Base-by-base conservation (phyloP, 768 basidiomycete species). In the Mycena belliarum region DNA sequence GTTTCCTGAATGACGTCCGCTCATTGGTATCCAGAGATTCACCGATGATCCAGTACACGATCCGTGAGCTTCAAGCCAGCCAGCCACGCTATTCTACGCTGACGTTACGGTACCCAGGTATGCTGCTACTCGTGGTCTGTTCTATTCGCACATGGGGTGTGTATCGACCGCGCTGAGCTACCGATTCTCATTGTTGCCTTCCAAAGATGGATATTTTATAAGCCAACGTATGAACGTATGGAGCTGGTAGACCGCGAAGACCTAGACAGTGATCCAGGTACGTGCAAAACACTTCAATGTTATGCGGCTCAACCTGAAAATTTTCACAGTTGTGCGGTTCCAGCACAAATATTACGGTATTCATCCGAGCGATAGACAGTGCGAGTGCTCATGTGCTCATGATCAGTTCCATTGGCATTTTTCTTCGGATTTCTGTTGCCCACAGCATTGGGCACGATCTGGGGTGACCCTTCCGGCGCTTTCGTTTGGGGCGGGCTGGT, bases 401-500 rank as follows among this genome's bases (percentile, higher is more conserved):
- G 7, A 6, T 6, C 29, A 87, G 87, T 90, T 20, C 79, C 80
- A 1, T 65, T 88, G 14, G 87, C 88, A 0, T 52, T 90, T 4
- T 73, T 79, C 25, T 78, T 81, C 33, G 88, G 88, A 0, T 79
- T 91, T 33, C 68, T 81, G 25, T 54, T 85, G 3, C 91, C 91
- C 0, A 68, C 82, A 0, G 29, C 80, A 3, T 65, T 89, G 3
- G 90, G 87, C 6, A 69, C 65, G 0, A 52, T 79, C 0, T 88
- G 86, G 85, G 71, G 75, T n/a, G 91, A 93, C 63, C 66, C 79
- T 0, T n/a, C 80, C 4, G 89, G 88, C 1, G 81, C 83, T 0
- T 86, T 85, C 57, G 76, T 93, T 6, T 93, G 86, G 82, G 88
- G 81, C 9, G 86, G 89, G 10, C 71, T 90, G 8, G 78, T 91